phyloP scores from a whole-genome alignment of 2,329 filamentous ascomycete species.

The Albophoma yamanashiensis region DNA sequence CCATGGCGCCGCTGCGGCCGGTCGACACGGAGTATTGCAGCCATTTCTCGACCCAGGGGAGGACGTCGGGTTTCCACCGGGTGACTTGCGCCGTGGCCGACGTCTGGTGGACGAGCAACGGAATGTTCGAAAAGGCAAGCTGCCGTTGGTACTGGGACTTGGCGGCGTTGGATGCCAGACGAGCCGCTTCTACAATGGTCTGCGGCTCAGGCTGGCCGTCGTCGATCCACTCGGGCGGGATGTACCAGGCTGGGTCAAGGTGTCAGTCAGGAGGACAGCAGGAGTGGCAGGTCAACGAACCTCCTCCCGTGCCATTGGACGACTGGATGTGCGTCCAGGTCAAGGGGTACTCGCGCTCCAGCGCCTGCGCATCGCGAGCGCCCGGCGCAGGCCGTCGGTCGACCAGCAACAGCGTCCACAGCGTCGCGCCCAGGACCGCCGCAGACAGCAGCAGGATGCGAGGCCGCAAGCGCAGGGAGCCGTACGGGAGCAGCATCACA shows the following conservation, averaged over 20 bases:
- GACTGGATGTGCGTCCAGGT: constrained; percentile 10
- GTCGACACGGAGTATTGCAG: constrained; percentile 6
- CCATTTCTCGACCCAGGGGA: constrained; percentile 12
- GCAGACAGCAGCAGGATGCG: background rate
- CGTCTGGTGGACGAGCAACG: constrained; percentile 13
- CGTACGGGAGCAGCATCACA: background rate
- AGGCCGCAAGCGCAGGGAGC: background rate
- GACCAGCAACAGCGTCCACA: constrained; percentile 1
- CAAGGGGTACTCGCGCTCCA: constrained; percentile 6
- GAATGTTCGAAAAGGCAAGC: constrained; percentile 12
- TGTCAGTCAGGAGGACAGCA: background rate
- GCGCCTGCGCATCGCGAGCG: background rate
- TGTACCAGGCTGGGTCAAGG: constrained; percentile 10
- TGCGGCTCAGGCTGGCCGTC: constrained; percentile 4
- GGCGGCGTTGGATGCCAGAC: constrained; percentile 9
- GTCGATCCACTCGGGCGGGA: constrained; percentile 10
- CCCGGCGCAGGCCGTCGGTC: background rate
- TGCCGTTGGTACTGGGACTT: constrained; percentile 4
- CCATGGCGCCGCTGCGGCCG: constrained; percentile 7
- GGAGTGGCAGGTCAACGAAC: constrained; percentile 2
- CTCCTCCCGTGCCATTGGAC: constrained; percentile 8
- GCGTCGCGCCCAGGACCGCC: constrained; percentile 2
- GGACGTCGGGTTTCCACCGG: constrained; percentile 8
- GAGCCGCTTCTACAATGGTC: constrained; percentile 11
- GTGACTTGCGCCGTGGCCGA: constrained; percentile 7